Evolutionary conservation across 805 yeast genomes (phyloP).

Genomic region (Pichia nanzhaoensis): DNA sequence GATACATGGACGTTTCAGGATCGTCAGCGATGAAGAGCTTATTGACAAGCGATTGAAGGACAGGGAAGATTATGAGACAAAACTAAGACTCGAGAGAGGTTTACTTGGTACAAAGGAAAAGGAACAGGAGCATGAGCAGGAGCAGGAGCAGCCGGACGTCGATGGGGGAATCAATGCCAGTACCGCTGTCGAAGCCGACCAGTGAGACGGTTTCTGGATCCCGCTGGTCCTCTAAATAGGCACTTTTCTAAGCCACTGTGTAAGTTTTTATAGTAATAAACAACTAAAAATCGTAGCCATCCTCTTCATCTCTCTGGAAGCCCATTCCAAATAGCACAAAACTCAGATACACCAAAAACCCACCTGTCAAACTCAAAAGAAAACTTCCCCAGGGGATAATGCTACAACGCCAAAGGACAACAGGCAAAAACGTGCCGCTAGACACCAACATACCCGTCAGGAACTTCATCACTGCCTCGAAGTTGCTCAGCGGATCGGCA

Average conservation of each 20-base stretch:
- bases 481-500: conserved; percentile 13
- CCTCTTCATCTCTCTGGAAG: conserved; percentile 52
- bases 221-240: too few relatives aligned
- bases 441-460: conserved; percentile 30
- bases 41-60: conserved; percentile 22
- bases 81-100: conserved; percentile 6
- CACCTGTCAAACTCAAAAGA: conserved; percentile 76
- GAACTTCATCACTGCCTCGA: conserved; percentile 26
- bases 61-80: conserved; percentile 7
- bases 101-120: conserved; percentile 2
- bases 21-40: conserved; percentile 36
- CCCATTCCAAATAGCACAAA: conserved; percentile 76
- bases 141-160: background rate
- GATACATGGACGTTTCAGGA: conserved; percentile 39
- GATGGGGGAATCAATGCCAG: too few relatives aligned
- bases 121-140: background rate
- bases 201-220: background rate
- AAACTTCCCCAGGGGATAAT: conserved; percentile 25
- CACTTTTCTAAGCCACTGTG: too few relatives aligned
- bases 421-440: conserved; percentile 29
- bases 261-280: background rate
- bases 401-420: conserved; percentile 27
- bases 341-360: conserved; percentile 71
- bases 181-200: too few relatives aligned
- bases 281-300: conserved; percentile 24